Conservation (phyloP, 257 asterid species). For the Primulina tabacum region DNA sequence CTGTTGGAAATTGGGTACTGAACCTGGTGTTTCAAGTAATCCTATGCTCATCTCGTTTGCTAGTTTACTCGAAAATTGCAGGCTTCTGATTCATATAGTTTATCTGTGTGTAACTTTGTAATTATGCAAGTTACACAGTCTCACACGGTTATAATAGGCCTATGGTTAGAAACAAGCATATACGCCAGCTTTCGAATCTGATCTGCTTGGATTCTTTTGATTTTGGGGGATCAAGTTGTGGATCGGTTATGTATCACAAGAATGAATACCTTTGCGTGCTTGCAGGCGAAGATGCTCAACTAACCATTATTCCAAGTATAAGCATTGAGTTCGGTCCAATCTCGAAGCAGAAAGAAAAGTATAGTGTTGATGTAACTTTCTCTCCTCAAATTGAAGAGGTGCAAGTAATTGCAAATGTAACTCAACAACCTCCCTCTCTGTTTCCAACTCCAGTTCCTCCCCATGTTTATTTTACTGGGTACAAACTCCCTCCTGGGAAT, state of each 20-base stretch:
- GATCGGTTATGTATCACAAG: neutral
- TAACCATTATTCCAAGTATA: slow-evolving; percentile 32
- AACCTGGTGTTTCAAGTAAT: neutral
- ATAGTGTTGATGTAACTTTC: slow-evolving; percentile 14
- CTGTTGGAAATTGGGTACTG: neutral
- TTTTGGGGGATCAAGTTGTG: slow-evolving; percentile 11
- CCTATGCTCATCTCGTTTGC: neutral
- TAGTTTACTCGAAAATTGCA: neutral
- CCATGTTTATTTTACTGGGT: slow-evolving; percentile 60
- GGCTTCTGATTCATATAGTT: neutral
- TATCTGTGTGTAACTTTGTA: neutral
- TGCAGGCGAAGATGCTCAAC: slow-evolving; percentile 68
- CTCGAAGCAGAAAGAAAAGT: slow-evolving; percentile 28
- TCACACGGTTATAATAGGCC: neutral
- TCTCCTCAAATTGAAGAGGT: slow-evolving; percentile 20
- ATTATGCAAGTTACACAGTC: neutral
- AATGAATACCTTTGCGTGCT: slow-evolving; percentile 17
- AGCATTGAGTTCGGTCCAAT: slow-evolving; percentile 41
- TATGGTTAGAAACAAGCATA: slow-evolving; percentile 6
- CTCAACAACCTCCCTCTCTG: slow-evolving; percentile 22
- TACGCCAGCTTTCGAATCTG: slow-evolving; percentile 18
- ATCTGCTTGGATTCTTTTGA: neutral
- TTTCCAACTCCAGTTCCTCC: slow-evolving; percentile 31
- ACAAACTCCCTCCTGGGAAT: slow-evolving; percentile 85
- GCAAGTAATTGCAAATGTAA: slow-evolving; percentile 29